Conservation (phyloP, 768 basidiomycete genomes). For the Lactifluus rugatus region DNA sequence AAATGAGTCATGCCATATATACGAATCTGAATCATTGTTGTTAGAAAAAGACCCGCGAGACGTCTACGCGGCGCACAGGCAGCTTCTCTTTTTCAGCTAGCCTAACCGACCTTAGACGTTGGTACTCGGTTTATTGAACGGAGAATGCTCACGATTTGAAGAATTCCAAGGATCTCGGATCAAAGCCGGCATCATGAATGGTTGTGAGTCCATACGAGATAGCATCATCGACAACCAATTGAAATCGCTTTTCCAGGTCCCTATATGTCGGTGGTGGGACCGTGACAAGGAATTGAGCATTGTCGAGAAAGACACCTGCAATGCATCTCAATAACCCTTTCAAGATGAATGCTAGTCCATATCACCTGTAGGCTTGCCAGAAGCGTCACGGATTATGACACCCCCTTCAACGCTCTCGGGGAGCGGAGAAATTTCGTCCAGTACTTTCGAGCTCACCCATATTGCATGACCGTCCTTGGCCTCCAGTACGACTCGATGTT, state of each 20-base stretch:
- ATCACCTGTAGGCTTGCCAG: slow-evolving; percentile 63
- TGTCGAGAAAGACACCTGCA: slow-evolving; percentile 71
- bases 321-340: slow-evolving; percentile 3
- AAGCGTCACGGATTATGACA: slow-evolving; percentile 56
- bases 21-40: slow-evolving; percentile 42
- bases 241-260: slow-evolving; percentile 53
- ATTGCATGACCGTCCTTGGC: slow-evolving; percentile 85
- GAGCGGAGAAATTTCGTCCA: slow-evolving; percentile 49
- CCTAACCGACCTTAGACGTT: slow-evolving; percentile 30
- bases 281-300: slow-evolving; percentile 68
- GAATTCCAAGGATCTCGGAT: slow-evolving; percentile 60
- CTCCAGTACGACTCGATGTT: slow-evolving; percentile 65
- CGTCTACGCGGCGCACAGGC: slow-evolving; percentile 36
- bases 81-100: slow-evolving; percentile 49
- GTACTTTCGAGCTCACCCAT: slow-evolving; percentile 66
- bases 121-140: slow-evolving; percentile 2
- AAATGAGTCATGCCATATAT: slow-evolving; percentile 72
- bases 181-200: slow-evolving; percentile 78
- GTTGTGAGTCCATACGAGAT: slow-evolving; percentile 66
- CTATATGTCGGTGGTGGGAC: slow-evolving; percentile 54
- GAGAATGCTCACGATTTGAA: slow-evolving; percentile 46
- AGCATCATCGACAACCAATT: slow-evolving; percentile 55
- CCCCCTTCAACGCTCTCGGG: slow-evolving; percentile 73
- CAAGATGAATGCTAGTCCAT: slow-evolving; percentile 1
- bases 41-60: background rate